A percentile compares a stretch with the other conserved stretches of the same genome.
Conservation (phyloP, 2,329 filamentous ascomycete species). For the Juglanconis juglandina region DNA sequence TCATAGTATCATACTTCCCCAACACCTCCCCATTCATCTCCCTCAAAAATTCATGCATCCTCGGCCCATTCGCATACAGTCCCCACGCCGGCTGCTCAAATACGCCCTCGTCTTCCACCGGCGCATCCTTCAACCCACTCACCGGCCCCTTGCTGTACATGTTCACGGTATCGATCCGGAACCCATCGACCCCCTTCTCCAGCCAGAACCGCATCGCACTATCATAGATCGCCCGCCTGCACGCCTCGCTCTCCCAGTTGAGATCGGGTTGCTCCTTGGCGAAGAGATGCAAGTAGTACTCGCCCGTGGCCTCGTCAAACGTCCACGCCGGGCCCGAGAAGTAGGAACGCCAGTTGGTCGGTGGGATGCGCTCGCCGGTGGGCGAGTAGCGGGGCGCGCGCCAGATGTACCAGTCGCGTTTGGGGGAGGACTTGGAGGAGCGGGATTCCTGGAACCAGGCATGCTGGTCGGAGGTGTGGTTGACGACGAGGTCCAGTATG, state of each 20-base stretch:
- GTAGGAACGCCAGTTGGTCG: conserved; percentile 70
- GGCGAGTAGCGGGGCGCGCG: conserved; percentile 36
- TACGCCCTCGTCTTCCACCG: conserved; percentile 44
- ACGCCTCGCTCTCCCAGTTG: conserved; percentile 75
- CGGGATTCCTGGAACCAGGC: conserved; percentile 68
- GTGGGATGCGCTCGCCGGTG: conserved; percentile 61
- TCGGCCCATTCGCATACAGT: conserved; percentile 65
- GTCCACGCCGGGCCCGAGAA: conserved; percentile 64
- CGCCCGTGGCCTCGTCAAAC: conserved; percentile 67
- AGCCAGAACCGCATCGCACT: conserved; percentile 78
- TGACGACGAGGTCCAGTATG: conserved; percentile 73
- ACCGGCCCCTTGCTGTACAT: conserved; percentile 59
- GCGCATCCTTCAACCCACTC: conserved; percentile 52
- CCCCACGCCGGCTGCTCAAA: conserved; percentile 50
- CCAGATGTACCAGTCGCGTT: conserved; percentile 68
- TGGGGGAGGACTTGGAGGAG: conserved; percentile 57
- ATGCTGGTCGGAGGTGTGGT: conserved; percentile 71
- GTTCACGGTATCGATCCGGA: conserved; percentile 73
- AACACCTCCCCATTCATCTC: conserved; percentile 63
- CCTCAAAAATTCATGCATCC: conserved; percentile 63
- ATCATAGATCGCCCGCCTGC: conserved; percentile 67
- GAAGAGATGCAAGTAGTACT: conserved; percentile 78
- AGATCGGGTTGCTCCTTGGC: conserved; percentile 74
- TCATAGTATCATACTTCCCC: conserved; percentile 61
- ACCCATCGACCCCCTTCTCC: conserved; percentile 67